Percentiles rank a stretch among this genome's conserved stretches.
phyloP scores from a whole-genome alignment of 371 early-diverging fungal species.

The Apophysomyces sp. region DNA sequence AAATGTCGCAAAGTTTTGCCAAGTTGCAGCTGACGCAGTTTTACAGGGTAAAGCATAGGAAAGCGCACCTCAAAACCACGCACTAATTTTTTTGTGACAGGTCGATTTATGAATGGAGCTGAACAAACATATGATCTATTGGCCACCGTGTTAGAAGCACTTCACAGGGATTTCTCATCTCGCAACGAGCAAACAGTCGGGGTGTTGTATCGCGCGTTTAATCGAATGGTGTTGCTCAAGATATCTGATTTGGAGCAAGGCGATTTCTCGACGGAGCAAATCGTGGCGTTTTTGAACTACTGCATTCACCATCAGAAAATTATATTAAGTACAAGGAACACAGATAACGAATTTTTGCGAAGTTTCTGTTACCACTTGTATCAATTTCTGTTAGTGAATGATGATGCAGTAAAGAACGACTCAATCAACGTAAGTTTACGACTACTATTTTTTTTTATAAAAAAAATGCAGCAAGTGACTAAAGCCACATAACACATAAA shows the following conservation, averaged over 20 bases:
- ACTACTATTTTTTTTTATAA: background rate
- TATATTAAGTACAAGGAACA: slow-evolving; percentile 55
- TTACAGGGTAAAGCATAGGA: slow-evolving; percentile 51
- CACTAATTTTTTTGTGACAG: slow-evolving; percentile 21
- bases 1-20: slow-evolving; percentile 59
- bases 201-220: slow-evolving; percentile 49
- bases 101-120: slow-evolving; percentile 51
- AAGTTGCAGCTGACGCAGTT: slow-evolving; percentile 66
- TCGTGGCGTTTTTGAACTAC: slow-evolving; percentile 56
- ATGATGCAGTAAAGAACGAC: slow-evolving; percentile 44
- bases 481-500: slow-evolving; percentile 16
- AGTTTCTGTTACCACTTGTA: slow-evolving; percentile 68
- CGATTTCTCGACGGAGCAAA: slow-evolving; percentile 26
- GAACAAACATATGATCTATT: slow-evolving; percentile 62
- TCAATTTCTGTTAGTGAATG: slow-evolving; percentile 44
- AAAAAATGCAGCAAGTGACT: background rate
- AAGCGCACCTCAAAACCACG: background rate
- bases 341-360: slow-evolving; percentile 64
- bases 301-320: slow-evolving; percentile 71
- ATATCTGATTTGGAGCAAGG: slow-evolving; percentile 46
- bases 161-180: slow-evolving; percentile 18
- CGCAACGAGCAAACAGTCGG: slow-evolving; percentile 27
- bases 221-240: slow-evolving; percentile 61
- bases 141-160: slow-evolving; percentile 53
- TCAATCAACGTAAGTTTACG: slow-evolving; percentile 44